Evolutionary conservation across 257 asterid genomes (phyloP).

Genomic region (Avicennia marina): DNA sequence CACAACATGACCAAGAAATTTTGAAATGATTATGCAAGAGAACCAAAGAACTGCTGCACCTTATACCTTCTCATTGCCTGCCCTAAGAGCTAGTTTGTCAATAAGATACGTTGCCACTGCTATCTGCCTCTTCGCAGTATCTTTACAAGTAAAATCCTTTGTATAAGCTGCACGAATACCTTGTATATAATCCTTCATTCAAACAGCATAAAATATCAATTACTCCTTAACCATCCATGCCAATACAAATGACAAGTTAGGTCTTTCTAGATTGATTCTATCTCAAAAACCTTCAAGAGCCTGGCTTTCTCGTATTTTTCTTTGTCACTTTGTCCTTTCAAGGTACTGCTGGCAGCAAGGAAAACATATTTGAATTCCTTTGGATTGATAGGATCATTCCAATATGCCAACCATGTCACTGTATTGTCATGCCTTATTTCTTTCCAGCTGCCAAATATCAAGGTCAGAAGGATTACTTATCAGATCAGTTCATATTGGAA

Average conservation of each 20-base stretch:
- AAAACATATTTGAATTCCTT: constrained; percentile 90
- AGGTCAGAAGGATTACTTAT: not conserved
- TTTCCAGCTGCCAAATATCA: constrained; percentile 70
- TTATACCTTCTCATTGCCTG: constrained; percentile 97
- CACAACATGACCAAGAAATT: not conserved
- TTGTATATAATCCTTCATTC: constrained; percentile 63
- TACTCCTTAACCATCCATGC: constrained; percentile 16
- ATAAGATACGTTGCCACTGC: constrained; percentile 98
- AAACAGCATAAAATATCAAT: constrained; percentile 20
- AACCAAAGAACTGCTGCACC: too few relatives aligned
- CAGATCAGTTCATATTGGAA: not conserved
- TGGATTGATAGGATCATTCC: constrained; percentile 91
- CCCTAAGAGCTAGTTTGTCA: constrained; percentile 97
- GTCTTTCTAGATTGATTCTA: not conserved
- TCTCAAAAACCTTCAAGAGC: constrained; percentile 60
- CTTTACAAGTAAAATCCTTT: constrained; percentile 63
- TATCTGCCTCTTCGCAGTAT: constrained; percentile 79
- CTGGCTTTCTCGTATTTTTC: constrained; percentile 97
- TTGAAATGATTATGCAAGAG: not conserved
- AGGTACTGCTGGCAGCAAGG: constrained; percentile 90
- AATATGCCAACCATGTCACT: constrained; percentile 94
- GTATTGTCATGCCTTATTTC: constrained; percentile 94
- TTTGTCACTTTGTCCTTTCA: constrained; percentile 97
- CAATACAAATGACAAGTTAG: not conserved
- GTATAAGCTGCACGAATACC: constrained; percentile 82